Percentiles rank a stretch among this genome's conserved stretches.
These are phyloP conservation scores for Colletotrichum gloeosporioides DNA, from an alignment of 2,329 filamentous ascomycete genomes.

Conservation along the genomic window DNA sequence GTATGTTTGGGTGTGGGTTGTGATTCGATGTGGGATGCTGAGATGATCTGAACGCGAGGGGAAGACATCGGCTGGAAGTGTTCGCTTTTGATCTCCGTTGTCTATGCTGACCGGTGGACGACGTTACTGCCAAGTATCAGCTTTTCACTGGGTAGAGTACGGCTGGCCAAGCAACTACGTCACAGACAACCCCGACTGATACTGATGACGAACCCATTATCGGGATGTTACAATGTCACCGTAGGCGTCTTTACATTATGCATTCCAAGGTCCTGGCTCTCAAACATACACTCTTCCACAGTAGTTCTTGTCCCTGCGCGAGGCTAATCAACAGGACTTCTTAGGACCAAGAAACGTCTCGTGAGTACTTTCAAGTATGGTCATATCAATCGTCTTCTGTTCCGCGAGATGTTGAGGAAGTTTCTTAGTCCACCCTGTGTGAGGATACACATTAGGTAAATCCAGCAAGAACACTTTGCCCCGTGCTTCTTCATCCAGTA, in stretches of 20 bases:
- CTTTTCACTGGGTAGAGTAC: not conserved
- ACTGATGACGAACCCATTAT: not conserved
- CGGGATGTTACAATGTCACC: fast-evolving
- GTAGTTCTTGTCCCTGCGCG: too few relatives aligned
- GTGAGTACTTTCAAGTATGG: too few relatives aligned
- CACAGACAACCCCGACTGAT: not conserved
- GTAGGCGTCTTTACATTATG: not conserved
- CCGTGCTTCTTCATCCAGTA: too few relatives aligned
- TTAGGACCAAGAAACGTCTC: too few relatives aligned
- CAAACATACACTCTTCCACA: too few relatives aligned
- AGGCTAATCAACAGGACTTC: too few relatives aligned
- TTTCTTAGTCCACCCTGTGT: too few relatives aligned
- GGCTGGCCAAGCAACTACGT: not conserved
- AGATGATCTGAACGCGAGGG: not conserved
- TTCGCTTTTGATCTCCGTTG: not conserved
- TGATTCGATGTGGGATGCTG: not conserved
- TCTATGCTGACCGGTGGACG: not conserved
- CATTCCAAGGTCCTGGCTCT: not conserved
- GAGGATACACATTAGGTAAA: too few relatives aligned
- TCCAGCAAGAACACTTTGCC: too few relatives aligned
- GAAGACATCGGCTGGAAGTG: not conserved
- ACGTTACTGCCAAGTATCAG: not conserved
- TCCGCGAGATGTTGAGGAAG: too few relatives aligned
- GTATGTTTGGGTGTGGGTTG: not conserved
- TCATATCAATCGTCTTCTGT: too few relatives aligned